Percentiles rank a stretch among this genome's conserved stretches.
Evolutionary conservation across 2,329 filamentous ascomycete genomes (phyloP).

Genomic region (Colletotrichum gloeosporioides): DNA sequence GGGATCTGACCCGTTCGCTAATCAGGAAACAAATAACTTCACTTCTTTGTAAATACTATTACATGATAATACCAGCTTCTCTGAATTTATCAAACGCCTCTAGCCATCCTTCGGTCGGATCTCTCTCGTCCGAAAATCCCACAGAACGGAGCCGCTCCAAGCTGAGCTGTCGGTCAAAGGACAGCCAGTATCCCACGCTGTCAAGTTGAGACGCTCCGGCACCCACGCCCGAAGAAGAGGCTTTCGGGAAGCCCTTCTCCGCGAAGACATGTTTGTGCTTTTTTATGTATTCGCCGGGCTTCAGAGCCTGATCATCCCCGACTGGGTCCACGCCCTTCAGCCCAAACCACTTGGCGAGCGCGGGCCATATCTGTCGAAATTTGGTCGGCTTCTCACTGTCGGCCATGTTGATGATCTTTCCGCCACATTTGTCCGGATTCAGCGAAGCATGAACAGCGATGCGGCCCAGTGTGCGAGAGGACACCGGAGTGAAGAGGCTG

Average conservation of each 20-base stretch:
- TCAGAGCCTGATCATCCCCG: not conserved
- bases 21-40: not conserved
- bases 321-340: conserved; percentile 29
- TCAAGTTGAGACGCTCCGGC: conserved; percentile 43
- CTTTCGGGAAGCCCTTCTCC: conserved; percentile 27
- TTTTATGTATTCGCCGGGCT: conserved; percentile 36
- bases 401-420: conserved; percentile 36
- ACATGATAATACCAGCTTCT: conserved; percentile 42
- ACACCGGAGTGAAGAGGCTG: conserved; percentile 35
- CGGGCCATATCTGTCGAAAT: conserved; percentile 35
- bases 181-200: conserved; percentile 50
- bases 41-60: not conserved
- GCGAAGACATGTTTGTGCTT: conserved; percentile 33
- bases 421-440: conserved; percentile 29
- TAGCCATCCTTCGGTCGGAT: conserved; percentile 45
- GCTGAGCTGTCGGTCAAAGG: conserved; percentile 53
- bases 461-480: conserved; percentile 32
- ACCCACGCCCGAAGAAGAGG: conserved; percentile 36
- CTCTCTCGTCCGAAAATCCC: conserved; percentile 43
- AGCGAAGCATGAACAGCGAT: conserved; percentile 35
- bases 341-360: conserved; percentile 35
- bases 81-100: conserved; percentile 47
- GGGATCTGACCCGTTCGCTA: not conserved
- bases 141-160: conserved; percentile 40
- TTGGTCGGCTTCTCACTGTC: conserved; percentile 31